Conservation (phyloP, 352 stramenopile genomes). For the Globisporangium polare region DNA sequence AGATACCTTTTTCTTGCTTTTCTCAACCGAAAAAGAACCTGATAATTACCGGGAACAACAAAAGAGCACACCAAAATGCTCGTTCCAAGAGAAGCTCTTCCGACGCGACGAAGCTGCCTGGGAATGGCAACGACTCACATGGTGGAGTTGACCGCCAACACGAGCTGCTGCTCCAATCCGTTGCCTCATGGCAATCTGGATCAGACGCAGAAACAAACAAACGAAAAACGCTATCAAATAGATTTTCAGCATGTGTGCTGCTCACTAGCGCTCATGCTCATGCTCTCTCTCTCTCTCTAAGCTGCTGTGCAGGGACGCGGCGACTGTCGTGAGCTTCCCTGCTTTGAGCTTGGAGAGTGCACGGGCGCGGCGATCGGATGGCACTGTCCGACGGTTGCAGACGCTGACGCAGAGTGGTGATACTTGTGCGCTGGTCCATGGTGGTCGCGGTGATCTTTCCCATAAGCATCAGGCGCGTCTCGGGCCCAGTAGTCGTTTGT, state of each 20-base stretch:
- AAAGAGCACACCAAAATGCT: not conserved
- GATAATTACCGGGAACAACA: not conserved
- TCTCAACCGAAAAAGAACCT: not conserved
- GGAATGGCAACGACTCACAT: too few species aligned
- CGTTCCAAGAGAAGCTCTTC: too few species aligned
- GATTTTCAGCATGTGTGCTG: not conserved
- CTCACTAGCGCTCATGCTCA: not conserved
- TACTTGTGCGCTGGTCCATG: not conserved
- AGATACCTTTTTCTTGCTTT: not conserved
- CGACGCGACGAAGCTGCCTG: too few species aligned
- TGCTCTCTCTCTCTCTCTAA: not conserved
- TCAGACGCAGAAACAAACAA: not conserved
- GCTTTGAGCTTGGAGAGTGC: slow-evolving; percentile 13
- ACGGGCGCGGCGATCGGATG: not conserved
- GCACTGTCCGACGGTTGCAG: not conserved
- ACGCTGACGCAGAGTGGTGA: not conserved
- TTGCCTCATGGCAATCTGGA: too few species aligned
- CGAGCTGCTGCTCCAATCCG: too few species aligned
- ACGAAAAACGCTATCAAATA: not conserved
- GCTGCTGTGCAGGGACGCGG: not conserved
- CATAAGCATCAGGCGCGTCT: not conserved
- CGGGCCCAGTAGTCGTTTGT: slow-evolving; percentile 34
- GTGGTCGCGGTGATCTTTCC: not conserved
- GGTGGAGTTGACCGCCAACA: too few species aligned
- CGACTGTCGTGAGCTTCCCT: not conserved